A percentile compares a stretch with the other conserved stretches of the same genome.
Conservation (phyloP, 2,329 filamentous ascomycete genomes). For the Arthrobotrys conoides region DNA sequence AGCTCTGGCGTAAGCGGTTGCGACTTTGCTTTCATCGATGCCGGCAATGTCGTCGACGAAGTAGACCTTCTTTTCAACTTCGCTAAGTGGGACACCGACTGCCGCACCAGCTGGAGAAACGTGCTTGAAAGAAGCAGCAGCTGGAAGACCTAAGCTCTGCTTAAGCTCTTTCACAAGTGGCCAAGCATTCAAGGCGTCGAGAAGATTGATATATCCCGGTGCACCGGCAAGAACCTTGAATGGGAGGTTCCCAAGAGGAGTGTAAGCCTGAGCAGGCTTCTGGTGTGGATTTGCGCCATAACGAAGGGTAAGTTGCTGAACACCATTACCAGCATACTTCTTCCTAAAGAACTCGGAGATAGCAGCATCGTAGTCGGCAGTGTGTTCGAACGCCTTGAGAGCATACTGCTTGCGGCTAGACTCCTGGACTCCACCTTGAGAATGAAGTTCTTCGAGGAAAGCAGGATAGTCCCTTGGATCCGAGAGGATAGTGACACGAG, state of each 20-base stretch:
- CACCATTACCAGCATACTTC: constrained; percentile 88
- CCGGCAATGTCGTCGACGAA: constrained; percentile 96
- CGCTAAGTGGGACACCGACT: constrained; percentile 87
- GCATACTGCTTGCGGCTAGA: constrained; percentile 89
- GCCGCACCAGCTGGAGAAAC: constrained; percentile 96
- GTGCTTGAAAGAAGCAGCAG: constrained; percentile 98
- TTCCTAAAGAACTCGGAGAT: constrained; percentile 98
- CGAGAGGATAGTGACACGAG: constrained; percentile 93
- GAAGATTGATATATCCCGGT: constrained; percentile 96
- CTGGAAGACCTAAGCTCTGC: constrained; percentile 85
- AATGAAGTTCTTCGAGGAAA: constrained; percentile 85
- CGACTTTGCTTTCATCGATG: constrained; percentile 85
- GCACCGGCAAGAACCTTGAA: constrained; percentile 93
- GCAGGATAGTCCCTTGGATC: constrained; percentile 94
- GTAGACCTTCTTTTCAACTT: constrained; percentile 95
- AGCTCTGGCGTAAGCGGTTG: constrained; percentile 95
- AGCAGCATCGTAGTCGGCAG: constrained; percentile 93
- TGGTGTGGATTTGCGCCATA: constrained; percentile 99
- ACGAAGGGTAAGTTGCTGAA: constrained; percentile 86
- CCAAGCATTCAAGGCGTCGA: constrained; percentile 97
- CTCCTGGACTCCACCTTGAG: constrained; percentile 84
- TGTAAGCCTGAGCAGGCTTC: constrained; percentile 91
- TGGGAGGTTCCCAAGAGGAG: constrained; percentile 80
- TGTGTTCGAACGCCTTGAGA: constrained; percentile 98
- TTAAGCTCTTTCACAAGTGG: constrained; percentile 96